Percentiles rank a stretch among this genome's conserved stretches.
These are phyloP conservation scores for Serendipita sp. DNA, from an alignment of 768 basidiomycete species.

Conservation along the genomic window DNA sequence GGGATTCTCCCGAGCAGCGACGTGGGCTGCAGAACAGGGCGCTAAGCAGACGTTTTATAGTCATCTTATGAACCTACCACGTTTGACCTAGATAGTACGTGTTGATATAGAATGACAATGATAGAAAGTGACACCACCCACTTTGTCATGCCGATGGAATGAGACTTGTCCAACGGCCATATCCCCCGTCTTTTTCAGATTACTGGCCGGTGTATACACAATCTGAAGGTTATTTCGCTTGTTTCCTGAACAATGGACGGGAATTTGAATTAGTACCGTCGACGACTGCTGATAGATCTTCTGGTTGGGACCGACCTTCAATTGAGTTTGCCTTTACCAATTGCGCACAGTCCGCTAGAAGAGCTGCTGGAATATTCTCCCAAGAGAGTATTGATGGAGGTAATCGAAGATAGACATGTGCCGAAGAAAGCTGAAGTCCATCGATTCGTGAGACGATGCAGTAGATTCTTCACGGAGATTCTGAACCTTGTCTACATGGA, in stretches of 20 bases:
- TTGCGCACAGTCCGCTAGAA: slow-evolving; percentile 79
- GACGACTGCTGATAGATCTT: not conserved
- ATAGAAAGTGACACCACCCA: slow-evolving; percentile 20
- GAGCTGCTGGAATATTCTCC: slow-evolving; percentile 65
- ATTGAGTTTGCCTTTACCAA: slow-evolving; percentile 97
- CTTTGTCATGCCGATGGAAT: slow-evolving; percentile 82
- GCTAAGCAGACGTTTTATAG: not conserved
- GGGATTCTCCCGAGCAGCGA: slow-evolving; percentile 66
- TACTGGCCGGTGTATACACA: slow-evolving; percentile 86
- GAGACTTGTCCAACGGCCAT: slow-evolving; percentile 96
- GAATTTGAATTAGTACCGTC: not conserved
- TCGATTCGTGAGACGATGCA: slow-evolving; percentile 13
- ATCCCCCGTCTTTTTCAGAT: slow-evolving; percentile 96
- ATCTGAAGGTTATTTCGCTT: slow-evolving; percentile 88
- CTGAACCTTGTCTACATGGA: slow-evolving; percentile 77
- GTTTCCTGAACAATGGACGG: slow-evolving; percentile 45
- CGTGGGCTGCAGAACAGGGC: slow-evolving; percentile 38
- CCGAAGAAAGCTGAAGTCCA: slow-evolving; percentile 53
- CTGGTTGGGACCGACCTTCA: slow-evolving; percentile 40
- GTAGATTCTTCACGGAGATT: not conserved
- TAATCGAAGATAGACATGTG: slow-evolving; percentile 93
- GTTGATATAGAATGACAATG: not conserved
- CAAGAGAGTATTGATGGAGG: slow-evolving; percentile 43
- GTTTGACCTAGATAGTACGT: slow-evolving; percentile 48
- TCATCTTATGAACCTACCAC: slow-evolving; percentile 30